Percentiles rank a stretch among this genome's conserved stretches.
Conservation (phyloP, 2,329 filamentous ascomycete species). For the Keithomyces neogunnii region DNA sequence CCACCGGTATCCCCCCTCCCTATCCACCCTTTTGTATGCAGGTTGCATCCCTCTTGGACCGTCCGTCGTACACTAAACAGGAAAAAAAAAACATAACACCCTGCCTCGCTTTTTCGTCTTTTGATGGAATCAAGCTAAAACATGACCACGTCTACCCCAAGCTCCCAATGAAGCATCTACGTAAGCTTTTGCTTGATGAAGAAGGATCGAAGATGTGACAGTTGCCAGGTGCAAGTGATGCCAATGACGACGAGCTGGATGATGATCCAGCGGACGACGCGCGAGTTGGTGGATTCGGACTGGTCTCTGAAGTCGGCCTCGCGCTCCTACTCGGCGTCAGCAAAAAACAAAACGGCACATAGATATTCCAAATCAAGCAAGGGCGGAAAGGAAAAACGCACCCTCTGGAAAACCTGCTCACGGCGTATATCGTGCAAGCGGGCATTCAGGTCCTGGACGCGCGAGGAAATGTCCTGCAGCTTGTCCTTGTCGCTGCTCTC, state of each 20-base stretch:
- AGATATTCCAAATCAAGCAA: not conserved
- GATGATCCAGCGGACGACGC: slow-evolving; percentile 89
- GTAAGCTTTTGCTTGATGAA: slow-evolving; percentile 99
- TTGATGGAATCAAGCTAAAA: not conserved
- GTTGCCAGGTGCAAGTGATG: slow-evolving; percentile 90
- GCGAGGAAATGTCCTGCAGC: slow-evolving; percentile 79
- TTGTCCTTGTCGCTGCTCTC: slow-evolving; percentile 91
- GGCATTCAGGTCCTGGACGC: slow-evolving; percentile 82
- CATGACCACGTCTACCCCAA: not conserved
- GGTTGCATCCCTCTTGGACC: not conserved
- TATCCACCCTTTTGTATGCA: not conserved
- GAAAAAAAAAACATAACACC: not conserved
- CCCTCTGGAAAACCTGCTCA: slow-evolving; percentile 94
- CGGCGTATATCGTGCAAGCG: slow-evolving; percentile 80
- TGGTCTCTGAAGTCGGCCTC: slow-evolving; percentile 98
- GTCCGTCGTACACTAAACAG: no score
- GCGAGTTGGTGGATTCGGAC: slow-evolving; percentile 83
- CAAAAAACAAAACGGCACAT: no score
- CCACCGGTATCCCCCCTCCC: not conserved
- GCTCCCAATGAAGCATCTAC: slow-evolving; percentile 26
- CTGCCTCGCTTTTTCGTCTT: not conserved
- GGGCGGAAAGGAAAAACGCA: slow-evolving; percentile 31
- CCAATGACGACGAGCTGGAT: slow-evolving; percentile 81
- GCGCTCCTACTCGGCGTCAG: slow-evolving; percentile 59
- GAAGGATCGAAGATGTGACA: slow-evolving; percentile 90